Evolutionary conservation across 2,329 filamentous ascomycete species (phyloP).

Genomic region (Cercospora citrullina): DNA sequence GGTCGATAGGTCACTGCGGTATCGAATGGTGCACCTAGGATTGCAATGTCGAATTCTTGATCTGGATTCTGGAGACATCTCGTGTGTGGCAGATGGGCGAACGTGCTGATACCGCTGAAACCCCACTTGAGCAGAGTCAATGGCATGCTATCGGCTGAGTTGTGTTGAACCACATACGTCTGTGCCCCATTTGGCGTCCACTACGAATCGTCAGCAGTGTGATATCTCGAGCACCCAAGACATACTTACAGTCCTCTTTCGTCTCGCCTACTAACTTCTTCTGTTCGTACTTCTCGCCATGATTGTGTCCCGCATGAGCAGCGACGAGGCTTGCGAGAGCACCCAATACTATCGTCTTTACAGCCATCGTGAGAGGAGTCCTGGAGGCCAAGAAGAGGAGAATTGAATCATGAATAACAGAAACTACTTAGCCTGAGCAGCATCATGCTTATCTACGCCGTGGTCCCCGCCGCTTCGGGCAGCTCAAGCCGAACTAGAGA

Average conservation of each 20-base stretch:
- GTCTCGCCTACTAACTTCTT: slow-evolving; percentile 33
- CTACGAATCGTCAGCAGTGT: background rate
- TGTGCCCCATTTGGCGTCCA: slow-evolving; percentile 36
- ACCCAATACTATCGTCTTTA: background rate
- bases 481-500: slow-evolving; percentile 8
- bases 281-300: slow-evolving; percentile 22
- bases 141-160: background rate
- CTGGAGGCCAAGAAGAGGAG: background rate
- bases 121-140: slow-evolving; percentile 31
- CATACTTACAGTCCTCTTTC: slow-evolving; percentile 25
- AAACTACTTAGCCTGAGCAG: slow-evolving; percentile 17
- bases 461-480: slow-evolving; percentile 14
- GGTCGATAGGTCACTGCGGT: slow-evolving; percentile 51
- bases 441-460: slow-evolving; percentile 22
- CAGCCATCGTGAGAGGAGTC: background rate
- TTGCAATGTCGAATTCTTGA: slow-evolving; percentile 49
- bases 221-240: too few species aligned
- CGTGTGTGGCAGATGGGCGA: slow-evolving; percentile 50
- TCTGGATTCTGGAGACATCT: slow-evolving; percentile 51
- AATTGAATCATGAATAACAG: slow-evolving; percentile 13
- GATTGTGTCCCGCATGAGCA: slow-evolving; percentile 23
- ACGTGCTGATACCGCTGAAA: slow-evolving; percentile 40
- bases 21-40: slow-evolving; percentile 53
- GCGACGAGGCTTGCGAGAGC: slow-evolving; percentile 3
- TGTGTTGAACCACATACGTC: slow-evolving; percentile 21